Evolutionary conservation across 148 eudicot genomes (phyloP), one percentile per base, ranked within the genome.

Genomic region (Agrostemma githago): DNA sequence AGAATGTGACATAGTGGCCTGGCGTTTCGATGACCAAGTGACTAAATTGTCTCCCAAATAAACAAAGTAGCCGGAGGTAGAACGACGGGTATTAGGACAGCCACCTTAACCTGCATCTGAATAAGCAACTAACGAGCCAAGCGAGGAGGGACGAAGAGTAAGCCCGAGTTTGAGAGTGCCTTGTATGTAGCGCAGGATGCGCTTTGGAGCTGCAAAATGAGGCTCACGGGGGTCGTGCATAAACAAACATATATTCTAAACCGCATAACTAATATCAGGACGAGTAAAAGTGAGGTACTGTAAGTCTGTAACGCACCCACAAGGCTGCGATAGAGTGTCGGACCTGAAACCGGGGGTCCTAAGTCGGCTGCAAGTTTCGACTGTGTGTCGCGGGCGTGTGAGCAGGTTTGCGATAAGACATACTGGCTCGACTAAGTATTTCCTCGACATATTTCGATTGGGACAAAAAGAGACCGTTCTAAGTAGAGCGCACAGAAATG

Each of bases 241-340:
- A 19, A 21, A 56, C 2, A 70, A 17, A 48, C 44, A 71, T 2
- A 71, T 14, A 0, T 71, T 62, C 17, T 71, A 12, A 2, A 71
- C 73, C 4, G 26, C 73, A 71, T 69, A 69, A 6, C n/a, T 3
- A 8, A 69, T 44, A 4, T 46, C 72, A 1, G 40, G 72, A 2
- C 57, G 38, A 3, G 72, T 68, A 19, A 68, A 68, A 11, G 72
- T 68, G 39, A 68, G 38, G 1, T 43, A 68, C 37, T 68, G 72
- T n/a, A n/a, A n/a, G n/a, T n/a, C n/a, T n/a, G n/a, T 1, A 69
- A 26, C 34, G 34, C 34, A 26, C 34, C 58, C 10, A 0, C 59
- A 7, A 71, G 62, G 5, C 20, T 51, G 5, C 62, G 44, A 6
- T 26, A 71, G 2, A 0, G 17, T 34, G 43, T 1, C 0, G 21